These are phyloP conservation scores for Macrocybe sp. DNA, from an alignment of 1,284 basidiomycete species.

Conservation along the genomic window DNA sequence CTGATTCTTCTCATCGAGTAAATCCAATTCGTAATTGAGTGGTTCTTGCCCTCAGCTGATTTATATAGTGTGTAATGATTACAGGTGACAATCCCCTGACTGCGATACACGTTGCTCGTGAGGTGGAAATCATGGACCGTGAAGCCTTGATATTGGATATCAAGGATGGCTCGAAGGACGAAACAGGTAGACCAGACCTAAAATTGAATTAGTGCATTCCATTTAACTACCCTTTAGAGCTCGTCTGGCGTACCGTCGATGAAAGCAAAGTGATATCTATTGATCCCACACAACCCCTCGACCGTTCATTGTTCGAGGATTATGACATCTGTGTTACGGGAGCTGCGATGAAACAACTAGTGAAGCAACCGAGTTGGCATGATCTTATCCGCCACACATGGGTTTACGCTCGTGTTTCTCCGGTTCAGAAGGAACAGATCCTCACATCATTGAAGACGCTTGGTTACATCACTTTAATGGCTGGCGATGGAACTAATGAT, in stretches of 20 bases:
- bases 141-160: slow-evolving; percentile 89
- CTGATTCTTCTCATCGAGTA: slow-evolving; percentile 91
- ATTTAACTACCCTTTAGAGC: slow-evolving; percentile 39
- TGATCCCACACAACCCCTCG: slow-evolving; percentile 72
- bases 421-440: slow-evolving; percentile 90
- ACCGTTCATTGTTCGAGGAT: slow-evolving; percentile 69
- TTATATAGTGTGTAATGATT: slow-evolving; percentile 86
- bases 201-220: not conserved
- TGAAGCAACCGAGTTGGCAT: slow-evolving; percentile 59
- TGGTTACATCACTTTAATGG: slow-evolving; percentile 92
- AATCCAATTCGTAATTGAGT: slow-evolving; percentile 24
- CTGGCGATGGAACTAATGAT: slow-evolving; percentile 96
- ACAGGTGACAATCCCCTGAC: slow-evolving; percentile 96
- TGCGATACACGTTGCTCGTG: slow-evolving; percentile 88
- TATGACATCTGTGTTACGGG: slow-evolving; percentile 97
- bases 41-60: slow-evolving; percentile 4
- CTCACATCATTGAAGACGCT: slow-evolving; percentile 83
- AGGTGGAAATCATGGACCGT: slow-evolving; percentile 94
- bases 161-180: slow-evolving; percentile 72
- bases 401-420: slow-evolving; percentile 97
- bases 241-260: slow-evolving; percentile 92
- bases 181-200: slow-evolving; percentile 48
- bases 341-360: slow-evolving; percentile 83
- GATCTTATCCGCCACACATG: slow-evolving; percentile 88
- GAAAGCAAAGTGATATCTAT: slow-evolving; percentile 84